Evolutionary conservation across 1,284 basidiomycete genomes (phyloP), one percentile per base, ranked within the genome.

Genomic region (Cutaneotrichosporon sp.): DNA sequence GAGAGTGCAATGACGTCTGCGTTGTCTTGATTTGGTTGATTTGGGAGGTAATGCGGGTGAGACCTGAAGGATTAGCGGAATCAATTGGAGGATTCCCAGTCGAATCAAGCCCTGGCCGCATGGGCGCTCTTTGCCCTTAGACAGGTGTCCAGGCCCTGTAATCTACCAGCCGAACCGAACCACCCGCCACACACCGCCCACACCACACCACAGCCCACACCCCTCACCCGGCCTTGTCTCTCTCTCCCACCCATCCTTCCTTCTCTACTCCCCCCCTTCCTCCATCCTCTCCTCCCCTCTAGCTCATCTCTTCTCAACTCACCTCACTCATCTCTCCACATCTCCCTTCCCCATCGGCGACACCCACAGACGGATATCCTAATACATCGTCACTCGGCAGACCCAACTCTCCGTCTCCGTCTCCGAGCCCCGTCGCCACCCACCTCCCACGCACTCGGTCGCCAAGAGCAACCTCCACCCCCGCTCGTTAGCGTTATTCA

Each of bases 191-290:
- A 29, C 29, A 29, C 29, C 4, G 29, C 29, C n/a, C n/a, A n/a
- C 29, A 29, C 29, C 29, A n/a, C 29, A 29, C 29, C 29, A 5
- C 29, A 9, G 29, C n/a, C n/a, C n/a, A n/a, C n/a, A 10, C 20
- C 43, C 9, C 16, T 45, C 7, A 10, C 43, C 43, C 18, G n/a
- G n/a, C n/a, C n/a, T n/a, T n/a, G n/a, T n/a, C 42, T 18, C 42
- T 8, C 16, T 8, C 20, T 20, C 10, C 6, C 43, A 45, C 18
- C 43, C 43, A 20, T 10, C 18, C 43, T 45, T 45, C 43, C 43
- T 45, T 45, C 43, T 45, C 47, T 18, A 50, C 47, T 50, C 18
- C 47, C 27, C 47, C 27, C 47, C n/a, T 20, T 8, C 18, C 43
- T 13, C 22, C 43, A 20, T 45, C 43, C 20, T 20, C 9, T 20